Percentiles rank a stretch among this genome's conserved stretches.
phyloP scores from a whole-genome alignment of 1,284 basidiomycete genomes.

The Ustilago tritici region DNA sequence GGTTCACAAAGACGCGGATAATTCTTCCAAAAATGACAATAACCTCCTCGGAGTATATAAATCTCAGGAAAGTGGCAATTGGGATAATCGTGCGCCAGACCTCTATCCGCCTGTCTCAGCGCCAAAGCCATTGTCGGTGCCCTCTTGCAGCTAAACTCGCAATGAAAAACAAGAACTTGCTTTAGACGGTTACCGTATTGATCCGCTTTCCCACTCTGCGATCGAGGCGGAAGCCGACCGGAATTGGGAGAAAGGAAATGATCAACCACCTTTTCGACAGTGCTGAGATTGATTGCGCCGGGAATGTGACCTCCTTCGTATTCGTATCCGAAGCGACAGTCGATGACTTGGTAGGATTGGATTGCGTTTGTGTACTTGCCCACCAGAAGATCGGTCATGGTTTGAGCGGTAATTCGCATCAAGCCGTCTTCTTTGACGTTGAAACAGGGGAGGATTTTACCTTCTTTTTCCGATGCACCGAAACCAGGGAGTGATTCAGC shows the following conservation, averaged over 20 bases:
- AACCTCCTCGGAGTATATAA: slow-evolving; percentile 96
- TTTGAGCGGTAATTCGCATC: slow-evolving; percentile 86
- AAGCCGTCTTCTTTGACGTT: slow-evolving; percentile 92
- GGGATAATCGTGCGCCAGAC: slow-evolving; percentile 87
- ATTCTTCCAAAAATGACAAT: slow-evolving; percentile 84
- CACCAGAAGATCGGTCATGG: slow-evolving; percentile 70
- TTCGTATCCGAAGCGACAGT: slow-evolving; percentile 98
- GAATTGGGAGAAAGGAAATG: slow-evolving; percentile 77
- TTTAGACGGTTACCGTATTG: slow-evolving; percentile 74
- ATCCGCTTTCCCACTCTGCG: slow-evolving; percentile 78
- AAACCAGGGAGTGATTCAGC: slow-evolving; percentile 61
- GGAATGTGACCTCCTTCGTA: slow-evolving; percentile 92
- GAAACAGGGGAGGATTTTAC: slow-evolving; percentile 93
- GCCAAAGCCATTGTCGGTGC: slow-evolving; percentile 97
- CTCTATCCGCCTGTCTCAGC: slow-evolving; percentile 88
- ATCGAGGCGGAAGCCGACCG: slow-evolving; percentile 60
- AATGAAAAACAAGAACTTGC: slow-evolving; percentile 93
- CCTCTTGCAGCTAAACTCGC: slow-evolving; percentile 94
- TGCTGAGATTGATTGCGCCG: slow-evolving; percentile 91
- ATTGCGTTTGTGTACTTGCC: slow-evolving; percentile 63
- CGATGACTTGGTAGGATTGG: slow-evolving; percentile 75
- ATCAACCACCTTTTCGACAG: slow-evolving; percentile 82
- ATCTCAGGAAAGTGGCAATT: slow-evolving; percentile 95
- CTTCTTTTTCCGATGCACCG: slow-evolving; percentile 72
- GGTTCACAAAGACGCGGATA: slow-evolving; percentile 81